Evolutionary conservation across 768 basidiomycete genomes (phyloP).

Genomic region (Tylopilus subfusipes): DNA sequence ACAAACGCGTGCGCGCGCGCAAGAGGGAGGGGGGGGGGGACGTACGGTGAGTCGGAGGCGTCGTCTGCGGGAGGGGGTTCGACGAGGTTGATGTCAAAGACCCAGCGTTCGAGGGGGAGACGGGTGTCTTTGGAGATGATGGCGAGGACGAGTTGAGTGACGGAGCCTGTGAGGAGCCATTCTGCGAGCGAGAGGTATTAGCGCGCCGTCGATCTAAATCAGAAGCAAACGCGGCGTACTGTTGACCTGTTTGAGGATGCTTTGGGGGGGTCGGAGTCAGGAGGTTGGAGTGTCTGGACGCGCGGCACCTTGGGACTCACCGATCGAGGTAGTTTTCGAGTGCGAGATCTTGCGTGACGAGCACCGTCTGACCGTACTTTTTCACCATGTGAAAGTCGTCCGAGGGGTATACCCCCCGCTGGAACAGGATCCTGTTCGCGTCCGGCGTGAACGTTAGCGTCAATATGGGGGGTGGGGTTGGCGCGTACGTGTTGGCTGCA

Average conservation of each 20-base stretch:
- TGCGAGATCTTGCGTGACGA: slow-evolving; percentile 90
- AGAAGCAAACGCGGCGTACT: slow-evolving; percentile 49
- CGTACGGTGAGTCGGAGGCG: slow-evolving; percentile 52
- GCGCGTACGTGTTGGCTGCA: slow-evolving; percentile 88
- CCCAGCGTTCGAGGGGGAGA: slow-evolving; percentile 93
- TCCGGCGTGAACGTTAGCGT: neutral
- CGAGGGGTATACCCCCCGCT: slow-evolving; percentile 93
- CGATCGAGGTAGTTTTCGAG: slow-evolving; percentile 91
- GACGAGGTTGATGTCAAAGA: slow-evolving; percentile 90
- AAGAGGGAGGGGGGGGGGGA: too few relatives aligned
- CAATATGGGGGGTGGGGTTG: neutral
- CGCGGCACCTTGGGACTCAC: slow-evolving; percentile 31
- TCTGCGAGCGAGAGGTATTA: slow-evolving; percentile 46
- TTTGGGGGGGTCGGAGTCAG: slow-evolving; percentile 27
- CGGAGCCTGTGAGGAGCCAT: slow-evolving; percentile 90
- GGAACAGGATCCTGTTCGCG: slow-evolving; percentile 78
- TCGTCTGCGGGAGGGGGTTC: slow-evolving; percentile 54
- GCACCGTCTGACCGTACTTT: slow-evolving; percentile 95
- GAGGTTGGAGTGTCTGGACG: too few relatives aligned
- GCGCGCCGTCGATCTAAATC: neutral
- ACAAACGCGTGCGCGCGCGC: too few relatives aligned
- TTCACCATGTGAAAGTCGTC: slow-evolving; percentile 99
- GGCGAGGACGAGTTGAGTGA: slow-evolving; percentile 91
- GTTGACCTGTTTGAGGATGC: slow-evolving; percentile 89
- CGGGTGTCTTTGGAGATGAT: slow-evolving; percentile 95